phyloP scores from a whole-genome alignment of 2,329 filamentous ascomycete species.

The Diaporthe caulivora region DNA sequence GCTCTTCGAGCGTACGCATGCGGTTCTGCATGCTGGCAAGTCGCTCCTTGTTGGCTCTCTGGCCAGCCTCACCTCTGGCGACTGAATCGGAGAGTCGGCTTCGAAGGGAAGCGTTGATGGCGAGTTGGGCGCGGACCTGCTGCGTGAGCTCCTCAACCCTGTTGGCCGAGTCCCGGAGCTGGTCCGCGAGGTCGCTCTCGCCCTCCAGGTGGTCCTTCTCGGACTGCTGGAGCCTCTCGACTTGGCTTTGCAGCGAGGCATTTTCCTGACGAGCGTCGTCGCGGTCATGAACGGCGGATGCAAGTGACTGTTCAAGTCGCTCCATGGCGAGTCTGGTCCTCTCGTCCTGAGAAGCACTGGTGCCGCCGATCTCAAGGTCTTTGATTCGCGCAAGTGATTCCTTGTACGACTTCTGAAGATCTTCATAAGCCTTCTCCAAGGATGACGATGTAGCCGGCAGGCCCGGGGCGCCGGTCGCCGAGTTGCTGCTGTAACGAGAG shows the following conservation, averaged over 20 bases:
- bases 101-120: constrained; percentile 81
- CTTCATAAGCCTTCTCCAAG: constrained; percentile 79
- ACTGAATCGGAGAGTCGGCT: constrained; percentile 84
- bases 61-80: constrained; percentile 84
- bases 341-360: constrained; percentile 58
- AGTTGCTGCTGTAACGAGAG: constrained; percentile 53
- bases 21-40: constrained; percentile 87
- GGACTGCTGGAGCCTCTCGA: constrained; percentile 67
- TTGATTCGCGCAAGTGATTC: constrained; percentile 76
- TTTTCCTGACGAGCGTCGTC: constrained; percentile 78
- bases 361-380: constrained; percentile 66
- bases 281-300: constrained; percentile 77
- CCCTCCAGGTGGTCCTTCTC: constrained; percentile 70
- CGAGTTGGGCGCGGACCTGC: constrained; percentile 84
- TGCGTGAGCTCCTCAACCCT: constrained; percentile 84
- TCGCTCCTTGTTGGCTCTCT: constrained; percentile 81
- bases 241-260: constrained; percentile 70
- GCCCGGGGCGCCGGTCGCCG: constrained; percentile 53
- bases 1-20: constrained; percentile 86
- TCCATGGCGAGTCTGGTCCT: constrained; percentile 73
- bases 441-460: constrained; percentile 75
- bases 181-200: constrained; percentile 74
- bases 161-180: constrained; percentile 79
- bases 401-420: constrained; percentile 79
- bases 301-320: constrained; percentile 76